Conservation (phyloP, 371 early-diverging fungal species). For the Apophysomyces elegans region DNA sequence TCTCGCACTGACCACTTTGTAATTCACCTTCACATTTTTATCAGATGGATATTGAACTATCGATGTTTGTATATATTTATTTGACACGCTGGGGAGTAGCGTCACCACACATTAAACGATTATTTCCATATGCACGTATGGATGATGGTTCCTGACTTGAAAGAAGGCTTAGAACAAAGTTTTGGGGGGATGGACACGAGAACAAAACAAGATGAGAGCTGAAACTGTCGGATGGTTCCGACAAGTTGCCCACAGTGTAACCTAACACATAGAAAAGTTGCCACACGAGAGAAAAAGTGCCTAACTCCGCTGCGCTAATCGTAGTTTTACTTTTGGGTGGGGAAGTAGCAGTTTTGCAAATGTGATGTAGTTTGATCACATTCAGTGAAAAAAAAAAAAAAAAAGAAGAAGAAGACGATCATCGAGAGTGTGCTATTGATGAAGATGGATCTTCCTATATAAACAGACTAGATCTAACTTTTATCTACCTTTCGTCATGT, state of each 20-base stretch:
- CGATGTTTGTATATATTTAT: not conserved
- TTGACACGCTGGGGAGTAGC: not conserved
- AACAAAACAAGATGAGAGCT: constrained; percentile 3
- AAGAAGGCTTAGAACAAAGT: constrained; percentile 6
- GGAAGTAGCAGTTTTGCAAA: not conserved
- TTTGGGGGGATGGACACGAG: constrained; percentile 4
- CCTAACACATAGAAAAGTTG: not conserved
- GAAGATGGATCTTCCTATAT: no score
- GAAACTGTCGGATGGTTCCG: constrained; percentile 8
- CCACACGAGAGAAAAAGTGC: not conserved
- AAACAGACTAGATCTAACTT: no score
- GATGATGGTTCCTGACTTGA: not conserved
- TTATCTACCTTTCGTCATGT: no score
- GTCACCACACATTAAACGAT: not conserved
- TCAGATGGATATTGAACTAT: not conserved
- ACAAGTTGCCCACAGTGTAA: constrained; percentile 2
- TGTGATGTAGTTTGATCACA: constrained; percentile 5
- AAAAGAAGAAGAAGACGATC: no score
- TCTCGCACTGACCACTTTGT: constrained; percentile 11
- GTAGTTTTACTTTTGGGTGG: no score
- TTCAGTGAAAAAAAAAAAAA: not conserved
- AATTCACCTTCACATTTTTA: not conserved
- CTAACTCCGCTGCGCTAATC: not conserved
- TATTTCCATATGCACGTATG: not conserved
- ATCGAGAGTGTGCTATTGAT: not conserved